phyloP scores from a whole-genome alignment of 108 stramenopile genomes.

The Nitzschia sp. region DNA sequence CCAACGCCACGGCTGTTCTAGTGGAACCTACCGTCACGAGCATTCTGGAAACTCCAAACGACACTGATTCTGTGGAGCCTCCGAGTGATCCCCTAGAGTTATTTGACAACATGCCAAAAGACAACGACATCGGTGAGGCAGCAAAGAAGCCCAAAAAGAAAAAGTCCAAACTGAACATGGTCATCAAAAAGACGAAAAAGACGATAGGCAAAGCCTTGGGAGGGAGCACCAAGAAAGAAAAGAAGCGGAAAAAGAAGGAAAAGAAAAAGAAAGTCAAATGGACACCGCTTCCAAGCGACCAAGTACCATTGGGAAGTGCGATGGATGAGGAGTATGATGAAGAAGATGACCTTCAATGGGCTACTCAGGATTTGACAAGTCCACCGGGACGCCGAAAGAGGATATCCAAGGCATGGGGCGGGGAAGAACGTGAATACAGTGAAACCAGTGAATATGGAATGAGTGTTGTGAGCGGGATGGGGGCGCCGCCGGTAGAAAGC shows the following conservation, averaged over 20 bases:
- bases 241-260: background rate
- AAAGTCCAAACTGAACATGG: conserved; percentile 1
- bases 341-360: too few relatives aligned
- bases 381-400: background rate
- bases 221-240: background rate
- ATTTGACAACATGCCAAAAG: background rate
- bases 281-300: background rate
- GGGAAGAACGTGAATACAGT: background rate
- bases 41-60: background rate
- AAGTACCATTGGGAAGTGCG: background rate
- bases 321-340: background rate
- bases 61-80: background rate
- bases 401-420: background rate
- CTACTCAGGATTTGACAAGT: background rate
- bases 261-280: background rate
- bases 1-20: too few relatives aligned
- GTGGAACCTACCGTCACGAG: background rate
- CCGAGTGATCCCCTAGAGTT: background rate
- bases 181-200: conserved; percentile 6
- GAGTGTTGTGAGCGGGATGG: background rate
- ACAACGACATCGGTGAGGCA: background rate
- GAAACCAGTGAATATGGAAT: background rate
- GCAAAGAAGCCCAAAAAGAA: background rate
- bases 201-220: background rate
- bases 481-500: background rate